Percentiles rank a stretch among this genome's conserved stretches.
These are phyloP conservation scores for Echium plantagineum DNA, from an alignment of 257 asterid species.

Conservation along the genomic window DNA sequence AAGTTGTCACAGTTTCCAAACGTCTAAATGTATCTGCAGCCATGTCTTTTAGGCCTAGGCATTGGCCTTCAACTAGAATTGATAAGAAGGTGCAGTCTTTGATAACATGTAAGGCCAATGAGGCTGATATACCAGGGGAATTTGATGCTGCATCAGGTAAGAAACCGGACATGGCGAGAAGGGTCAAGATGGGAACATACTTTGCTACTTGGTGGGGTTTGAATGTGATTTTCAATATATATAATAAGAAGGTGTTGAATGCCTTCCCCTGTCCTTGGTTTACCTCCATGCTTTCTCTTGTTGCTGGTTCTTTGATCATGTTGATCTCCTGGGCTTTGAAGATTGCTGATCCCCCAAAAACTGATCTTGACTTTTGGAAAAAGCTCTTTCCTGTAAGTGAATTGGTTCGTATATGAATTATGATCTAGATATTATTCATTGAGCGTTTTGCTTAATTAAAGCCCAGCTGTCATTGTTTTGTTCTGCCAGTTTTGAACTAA, in stretches of 20 bases:
- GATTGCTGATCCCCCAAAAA: conserved; percentile 4
- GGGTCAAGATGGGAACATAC: conserved; percentile 1
- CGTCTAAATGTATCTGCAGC: not conserved
- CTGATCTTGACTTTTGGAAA: conserved; percentile 3
- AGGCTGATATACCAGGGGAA: not conserved
- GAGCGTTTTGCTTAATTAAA: not conserved
- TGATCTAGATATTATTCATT: too few relatives aligned
- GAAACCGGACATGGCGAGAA: not conserved
- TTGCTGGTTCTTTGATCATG: conserved; percentile 5
- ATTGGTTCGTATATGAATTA: not conserved
- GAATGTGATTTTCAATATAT: conserved; percentile 4
- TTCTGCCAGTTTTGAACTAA: not conserved
- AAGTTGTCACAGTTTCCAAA: not conserved
- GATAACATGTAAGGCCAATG: conserved; percentile 1
- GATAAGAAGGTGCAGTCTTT: not conserved
- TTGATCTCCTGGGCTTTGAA: conserved; percentile 1
- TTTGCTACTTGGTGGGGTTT: conserved; percentile 7
- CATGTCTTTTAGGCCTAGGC: not conserved
- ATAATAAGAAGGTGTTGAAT: conserved; percentile 7
- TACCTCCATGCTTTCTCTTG: conserved; percentile 3
- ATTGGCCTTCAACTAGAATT: too few relatives aligned
- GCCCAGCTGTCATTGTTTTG: not conserved
- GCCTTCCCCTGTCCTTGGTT: conserved; percentile 4
- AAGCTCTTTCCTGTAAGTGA: not conserved
- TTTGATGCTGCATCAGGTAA: not conserved